Conservation (phyloP, 192 early-diverging fungal genomes). For the Allomyces javanicus region DNA sequence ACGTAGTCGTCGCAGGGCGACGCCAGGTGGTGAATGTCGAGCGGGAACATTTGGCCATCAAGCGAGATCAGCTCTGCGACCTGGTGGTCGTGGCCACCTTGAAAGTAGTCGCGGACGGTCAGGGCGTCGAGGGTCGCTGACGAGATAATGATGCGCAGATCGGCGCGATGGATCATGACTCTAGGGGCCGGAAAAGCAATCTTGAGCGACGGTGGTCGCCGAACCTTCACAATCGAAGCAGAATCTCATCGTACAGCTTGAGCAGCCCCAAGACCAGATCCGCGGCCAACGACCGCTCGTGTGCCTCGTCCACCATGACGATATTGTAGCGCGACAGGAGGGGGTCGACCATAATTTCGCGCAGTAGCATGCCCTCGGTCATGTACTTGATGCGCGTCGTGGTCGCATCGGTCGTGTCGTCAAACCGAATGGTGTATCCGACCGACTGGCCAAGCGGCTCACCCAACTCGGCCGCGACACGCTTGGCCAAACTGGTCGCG, state of each 20-base stretch:
- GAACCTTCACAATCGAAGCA: neutral
- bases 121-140: conserved; percentile 69
- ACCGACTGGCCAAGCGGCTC: conserved; percentile 41
- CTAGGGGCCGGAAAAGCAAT: conserved; percentile 15
- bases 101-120: conserved; percentile 44
- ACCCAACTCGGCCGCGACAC: conserved; percentile 57
- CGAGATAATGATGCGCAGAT: conserved; percentile 51
- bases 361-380: conserved; percentile 69
- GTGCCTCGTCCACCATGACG: conserved; percentile 65
- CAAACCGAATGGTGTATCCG: conserved; percentile 61
- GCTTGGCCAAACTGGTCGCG: conserved; percentile 46
- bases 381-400: conserved; percentile 57
- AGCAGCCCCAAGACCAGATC: conserved; percentile 49
- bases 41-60: conserved; percentile 53
- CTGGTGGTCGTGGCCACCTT: conserved; percentile 37
- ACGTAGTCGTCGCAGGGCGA: conserved; percentile 43
- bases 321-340: conserved; percentile 46
- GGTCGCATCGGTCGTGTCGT: conserved; percentile 30
- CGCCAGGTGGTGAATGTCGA: conserved; percentile 11
- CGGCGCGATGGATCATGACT: conserved; percentile 45
- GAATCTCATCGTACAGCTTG: conserved; percentile 43
- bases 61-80: conserved; percentile 46
- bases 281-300: conserved; percentile 52
- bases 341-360: conserved; percentile 57
- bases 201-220: neutral